These are phyloP conservation scores for Selaginella moellendorffii DNA, from an alignment of 75 land plant species.

Conservation along the genomic window DNA sequence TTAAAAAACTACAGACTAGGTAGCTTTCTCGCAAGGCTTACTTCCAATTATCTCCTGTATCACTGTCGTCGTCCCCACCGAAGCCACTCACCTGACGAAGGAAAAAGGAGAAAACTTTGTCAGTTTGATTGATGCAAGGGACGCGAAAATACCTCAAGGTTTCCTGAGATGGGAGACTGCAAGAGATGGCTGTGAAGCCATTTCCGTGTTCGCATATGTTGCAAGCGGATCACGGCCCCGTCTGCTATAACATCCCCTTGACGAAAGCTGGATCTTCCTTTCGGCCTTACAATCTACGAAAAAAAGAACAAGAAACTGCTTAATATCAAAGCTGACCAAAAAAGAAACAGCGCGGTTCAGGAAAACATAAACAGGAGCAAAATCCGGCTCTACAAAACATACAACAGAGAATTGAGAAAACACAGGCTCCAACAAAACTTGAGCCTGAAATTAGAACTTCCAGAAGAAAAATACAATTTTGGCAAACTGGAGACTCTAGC, in stretches of 20 bases:
- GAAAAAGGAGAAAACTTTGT: neutral
- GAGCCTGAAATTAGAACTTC: too few relatives aligned
- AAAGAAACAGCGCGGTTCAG: too few relatives aligned
- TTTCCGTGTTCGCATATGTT: constrained; percentile 81
- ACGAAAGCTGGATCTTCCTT: constrained; percentile 41
- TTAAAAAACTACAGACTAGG: too few relatives aligned
- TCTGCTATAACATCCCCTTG: constrained; percentile 65
- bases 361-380: too few relatives aligned
- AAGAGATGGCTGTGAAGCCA: constrained; percentile 98
- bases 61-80: constrained; percentile 64
- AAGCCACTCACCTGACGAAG: constrained; percentile 75
- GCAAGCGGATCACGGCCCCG: constrained; percentile 62
- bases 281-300: constrained; percentile 59
- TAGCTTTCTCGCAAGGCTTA: too few relatives aligned
- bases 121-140: neutral
- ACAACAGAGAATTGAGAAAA: too few relatives aligned
- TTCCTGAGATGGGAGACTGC: constrained; percentile 84
- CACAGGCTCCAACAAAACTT: too few relatives aligned
- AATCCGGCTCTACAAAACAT: too few relatives aligned
- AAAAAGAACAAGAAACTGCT: neutral
- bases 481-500: too few relatives aligned
- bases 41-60: constrained; percentile 94
- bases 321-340: too few relatives aligned
- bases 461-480: too few relatives aligned
- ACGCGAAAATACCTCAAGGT: constrained; percentile 35